Percentiles rank a stretch among this genome's conserved stretches.
Evolutionary conservation across 179 eudicot species (phyloP).

Genomic region (Nepenthes alata): DNA sequence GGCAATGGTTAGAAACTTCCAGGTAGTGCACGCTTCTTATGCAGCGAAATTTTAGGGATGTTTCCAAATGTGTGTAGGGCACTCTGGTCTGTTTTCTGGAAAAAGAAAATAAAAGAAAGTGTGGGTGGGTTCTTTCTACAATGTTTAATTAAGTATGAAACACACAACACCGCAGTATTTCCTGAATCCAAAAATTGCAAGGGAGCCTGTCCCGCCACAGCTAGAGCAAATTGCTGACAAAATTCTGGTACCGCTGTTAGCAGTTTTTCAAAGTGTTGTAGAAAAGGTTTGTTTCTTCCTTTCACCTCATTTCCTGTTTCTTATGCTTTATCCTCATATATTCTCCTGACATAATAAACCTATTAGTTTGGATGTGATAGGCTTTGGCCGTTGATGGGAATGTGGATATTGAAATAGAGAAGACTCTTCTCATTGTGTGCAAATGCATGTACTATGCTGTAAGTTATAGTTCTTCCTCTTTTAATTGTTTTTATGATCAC

Average conservation of each 20-base stretch:
- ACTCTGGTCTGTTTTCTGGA: too few species aligned
- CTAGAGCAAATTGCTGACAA: slow-evolving; percentile 52
- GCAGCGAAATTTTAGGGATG: too few species aligned
- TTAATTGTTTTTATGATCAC: slow-evolving; percentile 1
- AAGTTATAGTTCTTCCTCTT: slow-evolving; percentile 16
- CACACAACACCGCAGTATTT: slow-evolving; percentile 35
- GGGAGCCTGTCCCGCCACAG: slow-evolving; percentile 74
- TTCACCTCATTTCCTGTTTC: neutral
- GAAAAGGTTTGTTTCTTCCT: slow-evolving; percentile 33
- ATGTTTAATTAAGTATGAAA: too few species aligned
- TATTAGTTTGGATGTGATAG: slow-evolving; percentile 19
- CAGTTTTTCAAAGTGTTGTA: slow-evolving; percentile 30
- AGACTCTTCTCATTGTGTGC: slow-evolving; percentile 37
- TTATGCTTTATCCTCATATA: slow-evolving; percentile 1
- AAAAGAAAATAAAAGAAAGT: too few species aligned
- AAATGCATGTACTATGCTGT: slow-evolving; percentile 65
- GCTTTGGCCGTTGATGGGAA: slow-evolving; percentile 19
- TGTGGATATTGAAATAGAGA: slow-evolving; percentile 34
- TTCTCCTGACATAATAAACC: slow-evolving; percentile 2
- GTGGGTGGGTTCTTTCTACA: too few species aligned
- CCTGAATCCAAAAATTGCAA: slow-evolving; percentile 63
- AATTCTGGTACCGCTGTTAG: slow-evolving; percentile 49
- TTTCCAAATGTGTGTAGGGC: too few species aligned
- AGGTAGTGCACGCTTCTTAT: slow-evolving; percentile 27
- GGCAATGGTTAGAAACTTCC: slow-evolving; percentile 51